These are phyloP conservation scores for Trichophyton simii DNA, from an alignment of 2,329 filamentous ascomycete species.

Conservation along the genomic window DNA sequence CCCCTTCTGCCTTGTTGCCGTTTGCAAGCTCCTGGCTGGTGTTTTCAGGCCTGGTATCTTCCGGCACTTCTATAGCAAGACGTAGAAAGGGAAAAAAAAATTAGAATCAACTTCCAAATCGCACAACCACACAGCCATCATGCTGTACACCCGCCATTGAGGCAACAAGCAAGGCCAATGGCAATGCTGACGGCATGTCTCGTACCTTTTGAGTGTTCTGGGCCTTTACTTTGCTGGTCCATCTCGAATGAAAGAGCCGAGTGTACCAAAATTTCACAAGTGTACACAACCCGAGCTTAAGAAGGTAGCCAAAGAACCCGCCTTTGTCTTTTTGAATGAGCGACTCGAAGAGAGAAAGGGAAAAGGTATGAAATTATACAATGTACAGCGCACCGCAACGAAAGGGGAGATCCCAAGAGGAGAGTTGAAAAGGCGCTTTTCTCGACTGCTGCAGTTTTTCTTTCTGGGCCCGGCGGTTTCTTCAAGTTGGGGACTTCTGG, in stretches of 20 bases:
- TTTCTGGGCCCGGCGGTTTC: not conserved
- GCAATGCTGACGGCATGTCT: not conserved
- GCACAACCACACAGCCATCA: not conserved
- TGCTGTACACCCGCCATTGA: not conserved
- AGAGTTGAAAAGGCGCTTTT: conserved; percentile 8
- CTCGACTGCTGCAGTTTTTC: not conserved
- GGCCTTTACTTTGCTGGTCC: conserved; percentile 29
- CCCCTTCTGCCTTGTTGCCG: conserved; percentile 24
- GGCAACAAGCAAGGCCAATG: not conserved
- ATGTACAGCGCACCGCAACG: conserved; percentile 9
- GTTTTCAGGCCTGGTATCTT: conserved; percentile 7
- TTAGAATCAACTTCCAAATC: not conserved
- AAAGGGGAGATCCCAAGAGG: conserved; percentile 9
- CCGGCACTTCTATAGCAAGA: conserved; percentile 7
- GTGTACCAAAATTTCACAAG: not conserved
- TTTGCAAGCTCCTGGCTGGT: conserved; percentile 19
- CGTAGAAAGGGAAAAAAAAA: not conserved
- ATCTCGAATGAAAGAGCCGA: conserved; percentile 18
- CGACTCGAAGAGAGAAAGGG: conserved; percentile 1
- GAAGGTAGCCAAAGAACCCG: conserved; percentile 6
- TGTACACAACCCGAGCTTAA: conserved; percentile 3
- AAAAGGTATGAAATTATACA: conserved; percentile 7
- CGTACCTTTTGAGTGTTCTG: conserved; percentile 31
- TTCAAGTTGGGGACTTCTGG: not conserved
- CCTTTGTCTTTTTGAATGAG: conserved; percentile 5